Evolutionary conservation across 495 filamentous ascomycete species (phyloP).

Genomic region (Penicillium malachiteum): DNA sequence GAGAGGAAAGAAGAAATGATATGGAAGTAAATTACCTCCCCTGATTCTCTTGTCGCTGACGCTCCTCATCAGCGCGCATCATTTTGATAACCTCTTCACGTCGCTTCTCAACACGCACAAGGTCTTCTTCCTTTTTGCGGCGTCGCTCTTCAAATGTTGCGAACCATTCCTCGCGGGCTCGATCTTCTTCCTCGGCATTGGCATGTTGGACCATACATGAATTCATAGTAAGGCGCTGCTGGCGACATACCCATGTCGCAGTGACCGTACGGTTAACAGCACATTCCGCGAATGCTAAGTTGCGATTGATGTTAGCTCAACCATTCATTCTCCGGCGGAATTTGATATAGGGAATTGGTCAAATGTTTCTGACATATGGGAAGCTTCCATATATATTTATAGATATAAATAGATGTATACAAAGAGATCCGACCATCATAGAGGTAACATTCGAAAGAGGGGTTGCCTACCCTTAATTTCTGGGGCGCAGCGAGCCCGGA

Average conservation of each 20-base stretch:
- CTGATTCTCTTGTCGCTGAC: conserved; percentile 23
- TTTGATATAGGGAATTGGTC: background rate
- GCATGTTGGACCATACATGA: conserved; percentile 85
- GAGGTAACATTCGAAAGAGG: no score
- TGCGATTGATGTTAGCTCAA: background rate
- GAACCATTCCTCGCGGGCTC: conserved; percentile 94
- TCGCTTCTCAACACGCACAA: conserved; percentile 44
- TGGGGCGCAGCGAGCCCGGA: conserved; percentile 71
- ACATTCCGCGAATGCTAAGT: conserved; percentile 83
- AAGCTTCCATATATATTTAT: no score
- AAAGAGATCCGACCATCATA: no score
- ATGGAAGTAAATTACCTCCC: conserved; percentile 20
- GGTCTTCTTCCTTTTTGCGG: conserved; percentile 59
- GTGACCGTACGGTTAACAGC: conserved; percentile 80
- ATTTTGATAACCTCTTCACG: conserved; percentile 48
- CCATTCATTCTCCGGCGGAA: background rate
- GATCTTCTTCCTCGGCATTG: conserved; percentile 80
- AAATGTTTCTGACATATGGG: no score
- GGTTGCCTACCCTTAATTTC: conserved; percentile 76
- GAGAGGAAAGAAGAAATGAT: background rate
- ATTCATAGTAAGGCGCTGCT: conserved; percentile 82
- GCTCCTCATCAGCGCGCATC: conserved; percentile 56
- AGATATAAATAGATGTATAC: background rate
- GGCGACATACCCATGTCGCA: conserved; percentile 79
- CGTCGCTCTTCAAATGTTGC: conserved; percentile 64